Percentiles rank a stretch among this genome's conserved stretches.
Evolutionary conservation across 768 basidiomycete species (phyloP).

Genomic region (Mycena olivaceomarginata): DNA sequence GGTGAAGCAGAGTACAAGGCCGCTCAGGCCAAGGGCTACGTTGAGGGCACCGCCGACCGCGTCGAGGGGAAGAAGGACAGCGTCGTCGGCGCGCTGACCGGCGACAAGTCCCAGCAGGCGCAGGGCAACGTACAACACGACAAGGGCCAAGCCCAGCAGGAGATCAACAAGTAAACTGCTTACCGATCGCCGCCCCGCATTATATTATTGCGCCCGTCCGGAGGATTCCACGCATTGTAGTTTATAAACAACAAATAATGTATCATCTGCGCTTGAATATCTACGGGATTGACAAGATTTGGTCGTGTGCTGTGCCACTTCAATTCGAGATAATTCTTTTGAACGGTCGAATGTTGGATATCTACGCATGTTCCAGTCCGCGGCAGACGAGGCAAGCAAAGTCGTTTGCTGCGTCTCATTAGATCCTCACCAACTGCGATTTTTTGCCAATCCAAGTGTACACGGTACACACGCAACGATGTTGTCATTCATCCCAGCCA

Average conservation of each 20-base stretch:
- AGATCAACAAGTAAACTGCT: conserved; percentile 44
- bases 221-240: neutral
- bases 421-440: too few relatives aligned
- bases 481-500: too few relatives aligned
- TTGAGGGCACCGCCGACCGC: conserved; percentile 60
- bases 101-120: conserved; percentile 60
- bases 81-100: conserved; percentile 59
- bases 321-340: too few relatives aligned
- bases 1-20: conserved; percentile 60
- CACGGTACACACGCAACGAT: too few relatives aligned
- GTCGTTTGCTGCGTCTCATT: too few relatives aligned
- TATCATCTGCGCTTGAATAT: neutral
- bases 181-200: neutral
- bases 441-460: too few relatives aligned
- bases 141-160: conserved; percentile 69
- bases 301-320: too few relatives aligned
- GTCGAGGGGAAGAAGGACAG: conserved; percentile 59
- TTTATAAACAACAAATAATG: neutral
- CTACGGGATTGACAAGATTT: neutral
- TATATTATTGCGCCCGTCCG: neutral
- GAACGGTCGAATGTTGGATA: too few relatives aligned
- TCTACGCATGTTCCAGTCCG: too few relatives aligned
- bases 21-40: conserved; percentile 59
- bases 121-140: conserved; percentile 68
- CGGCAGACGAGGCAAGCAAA: too few relatives aligned